Evolutionary conservation across 768 basidiomycete species (phyloP), one percentile per base, ranked within the genome.

Genomic region (Baorangia bicolor): DNA sequence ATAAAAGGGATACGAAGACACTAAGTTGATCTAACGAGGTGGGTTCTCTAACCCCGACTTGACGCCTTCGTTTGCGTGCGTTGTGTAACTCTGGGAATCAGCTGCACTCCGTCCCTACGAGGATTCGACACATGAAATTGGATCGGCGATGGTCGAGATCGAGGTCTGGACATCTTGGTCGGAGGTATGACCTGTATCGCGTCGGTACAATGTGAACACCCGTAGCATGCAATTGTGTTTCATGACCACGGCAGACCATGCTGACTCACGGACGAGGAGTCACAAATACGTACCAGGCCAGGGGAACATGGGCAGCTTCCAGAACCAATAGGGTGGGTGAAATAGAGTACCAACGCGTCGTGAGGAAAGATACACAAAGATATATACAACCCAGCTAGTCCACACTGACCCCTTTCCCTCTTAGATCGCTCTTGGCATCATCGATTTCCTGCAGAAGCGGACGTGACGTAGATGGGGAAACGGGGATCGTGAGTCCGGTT

Each of bases 81-180:
- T 35, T 3, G 9, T 13, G 18, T 25, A 10, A 45, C 14, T 34
- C 10, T 43, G 10, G 34, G 20, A 84, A 80, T 81, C 21, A 76
- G 76, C 52, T 48, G 21, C 21, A 16, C 64, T 89, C 9, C 81
- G 77, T 55, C 74, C 83, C 1, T 62, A 78, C 0, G 75, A 89
- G 4, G 88, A 90, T 64, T 86, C 84, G 0, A 79, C 82, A 0
- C 79, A 75, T 53, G 69, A 65, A 3, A 87, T 88, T 46, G 76
- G 81, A 33, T 82, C 87, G 6, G 81, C 69, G 2, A 76, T 89
- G 3, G 78, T 90, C 23, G 81, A 77, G 57, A 69, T 86, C 7
- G 71, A 75, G 20, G n/a, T 45, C 12, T 12, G 21, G 5, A 11
- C 10, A 33, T 13, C 2, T 16, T 27, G 16, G 25, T 7, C n/a